Evolutionary conservation across 192 early-diverging fungal species (phyloP), one percentile per base, ranked within the genome.

Genomic region (Dissophora ornata): DNA sequence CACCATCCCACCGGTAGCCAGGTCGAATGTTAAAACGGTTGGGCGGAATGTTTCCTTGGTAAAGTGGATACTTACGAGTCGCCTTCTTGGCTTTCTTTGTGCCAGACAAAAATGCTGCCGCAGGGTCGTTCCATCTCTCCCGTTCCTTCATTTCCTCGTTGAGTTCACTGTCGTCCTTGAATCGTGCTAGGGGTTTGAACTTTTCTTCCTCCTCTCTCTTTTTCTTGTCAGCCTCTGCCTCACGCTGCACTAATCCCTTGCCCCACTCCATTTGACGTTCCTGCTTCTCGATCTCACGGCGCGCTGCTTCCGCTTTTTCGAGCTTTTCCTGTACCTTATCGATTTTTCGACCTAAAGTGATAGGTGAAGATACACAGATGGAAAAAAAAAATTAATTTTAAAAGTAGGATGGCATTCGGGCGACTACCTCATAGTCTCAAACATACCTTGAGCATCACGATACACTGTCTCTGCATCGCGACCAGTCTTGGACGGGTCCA

Each of bases 1-100:
- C 84, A 25, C 89, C 89, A 81, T 90, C 89, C 89, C 89, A 90
- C 21, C 89, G 85, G 55, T 87, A 90, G 1, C 89, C 89, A 29
- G 89, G 89, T 33, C 79, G 77, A 32, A 90, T 90, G 41, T 74
- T 80, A 68, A 88, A 90, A 33, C 89, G 62, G 73, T 90, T 90
- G n/a, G 89, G 85, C 10, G 85, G 86, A 62, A 84, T 83, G 36
- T 80, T 69, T n/a, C 89, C 89, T 69, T 90, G 80, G 63, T 90
- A 90, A 1, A 67, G 29, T 19, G 73, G 73, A n/a, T 61, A 77
- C 21, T 50, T 81, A 7, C 88, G 89, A 32, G 62, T 68, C 1
- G 71, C 29, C 50, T 62, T 64, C 32, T 80, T 82, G 1, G 57
- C 55, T 19, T 71, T 77, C 62, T 83, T 85, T 67, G 82, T 82